Percentiles rank a stretch among this genome's conserved stretches.
Evolutionary conservation across 345 rosid species (phyloP).

Genomic region (Salix koriyanagi): DNA sequence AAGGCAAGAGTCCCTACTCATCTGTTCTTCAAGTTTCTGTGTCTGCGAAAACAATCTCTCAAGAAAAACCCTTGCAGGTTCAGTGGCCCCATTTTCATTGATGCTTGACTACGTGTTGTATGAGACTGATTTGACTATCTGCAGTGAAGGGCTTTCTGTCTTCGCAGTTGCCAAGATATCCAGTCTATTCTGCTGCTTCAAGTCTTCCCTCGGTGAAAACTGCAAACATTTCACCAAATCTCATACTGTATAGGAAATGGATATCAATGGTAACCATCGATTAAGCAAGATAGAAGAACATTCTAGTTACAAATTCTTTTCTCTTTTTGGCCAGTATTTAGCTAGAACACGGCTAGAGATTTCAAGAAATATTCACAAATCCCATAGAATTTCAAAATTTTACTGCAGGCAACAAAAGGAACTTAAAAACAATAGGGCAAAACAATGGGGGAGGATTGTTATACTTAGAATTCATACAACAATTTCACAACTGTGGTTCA

Average conservation of each 20-base stretch:
- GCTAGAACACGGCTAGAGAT: neutral
- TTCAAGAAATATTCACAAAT: neutral
- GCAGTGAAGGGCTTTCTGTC: constrained; percentile 18
- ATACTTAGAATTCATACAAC: neutral
- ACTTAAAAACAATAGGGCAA: neutral
- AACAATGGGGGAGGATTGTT: neutral
- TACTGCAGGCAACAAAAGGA: neutral
- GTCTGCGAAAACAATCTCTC: constrained; percentile 67
- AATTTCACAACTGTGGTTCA: too few species aligned
- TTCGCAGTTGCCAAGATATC: constrained; percentile 15
- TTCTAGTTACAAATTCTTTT: neutral
- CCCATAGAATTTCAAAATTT: neutral
- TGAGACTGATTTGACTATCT: constrained; percentile 34
- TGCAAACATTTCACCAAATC: constrained; percentile 20
- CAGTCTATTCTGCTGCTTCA: constrained; percentile 34
- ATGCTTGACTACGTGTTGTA: constrained; percentile 34
- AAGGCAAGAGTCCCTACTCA: constrained; percentile 30
- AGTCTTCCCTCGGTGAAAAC: constrained; percentile 29
- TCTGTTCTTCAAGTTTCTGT: constrained; percentile 53
- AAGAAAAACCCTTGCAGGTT: constrained; percentile 50
- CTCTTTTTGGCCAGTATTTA: neutral
- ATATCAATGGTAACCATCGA: neutral
- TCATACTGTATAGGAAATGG: neutral
- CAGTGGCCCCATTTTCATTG: constrained; percentile 46
- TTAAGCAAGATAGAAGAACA: neutral